These are phyloP conservation scores for Fusarium coffeatum DNA, from an alignment of 2,329 filamentous ascomycete species.

Conservation along the genomic window DNA sequence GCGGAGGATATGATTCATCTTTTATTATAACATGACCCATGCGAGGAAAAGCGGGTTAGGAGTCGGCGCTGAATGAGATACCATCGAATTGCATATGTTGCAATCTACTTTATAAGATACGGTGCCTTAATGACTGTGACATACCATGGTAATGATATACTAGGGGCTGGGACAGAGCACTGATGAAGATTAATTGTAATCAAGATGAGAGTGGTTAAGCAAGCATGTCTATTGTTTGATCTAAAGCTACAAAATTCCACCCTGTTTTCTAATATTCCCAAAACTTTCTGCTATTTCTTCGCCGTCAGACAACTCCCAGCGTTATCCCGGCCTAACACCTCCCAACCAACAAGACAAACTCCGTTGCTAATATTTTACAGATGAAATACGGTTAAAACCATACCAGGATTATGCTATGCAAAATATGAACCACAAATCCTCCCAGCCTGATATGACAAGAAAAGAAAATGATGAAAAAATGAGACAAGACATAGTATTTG, in stretches of 20 bases:
- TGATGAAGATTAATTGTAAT: not conserved
- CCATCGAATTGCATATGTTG: constrained; percentile 45
- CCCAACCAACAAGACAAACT: not conserved
- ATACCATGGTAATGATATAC: not conserved
- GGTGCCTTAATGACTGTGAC: not conserved
- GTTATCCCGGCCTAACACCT: not conserved
- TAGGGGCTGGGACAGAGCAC: not conserved
- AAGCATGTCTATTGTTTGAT: not conserved
- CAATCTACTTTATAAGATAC: constrained; percentile 22
- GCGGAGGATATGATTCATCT: constrained; percentile 38
- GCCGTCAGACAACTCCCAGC: not conserved
- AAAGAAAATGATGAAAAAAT: not conserved
- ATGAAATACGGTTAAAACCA: not conserved
- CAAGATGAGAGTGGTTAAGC: not conserved
- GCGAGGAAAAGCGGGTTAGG: constrained; percentile 45
- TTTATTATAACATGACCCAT: constrained; percentile 41
- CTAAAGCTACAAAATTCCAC: not conserved
- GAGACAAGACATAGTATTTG: constrained; percentile 7
- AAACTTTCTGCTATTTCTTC: not conserved
- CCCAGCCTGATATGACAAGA: too few species aligned
- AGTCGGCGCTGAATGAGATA: constrained; percentile 49
- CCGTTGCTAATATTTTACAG: not conserved
- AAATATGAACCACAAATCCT: not conserved
- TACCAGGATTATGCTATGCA: not conserved
- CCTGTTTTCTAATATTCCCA: not conserved